Evolutionary conservation across 495 filamentous ascomycete species (phyloP), one percentile per base, ranked within the genome.

Genomic region (Tuber borchii): DNA sequence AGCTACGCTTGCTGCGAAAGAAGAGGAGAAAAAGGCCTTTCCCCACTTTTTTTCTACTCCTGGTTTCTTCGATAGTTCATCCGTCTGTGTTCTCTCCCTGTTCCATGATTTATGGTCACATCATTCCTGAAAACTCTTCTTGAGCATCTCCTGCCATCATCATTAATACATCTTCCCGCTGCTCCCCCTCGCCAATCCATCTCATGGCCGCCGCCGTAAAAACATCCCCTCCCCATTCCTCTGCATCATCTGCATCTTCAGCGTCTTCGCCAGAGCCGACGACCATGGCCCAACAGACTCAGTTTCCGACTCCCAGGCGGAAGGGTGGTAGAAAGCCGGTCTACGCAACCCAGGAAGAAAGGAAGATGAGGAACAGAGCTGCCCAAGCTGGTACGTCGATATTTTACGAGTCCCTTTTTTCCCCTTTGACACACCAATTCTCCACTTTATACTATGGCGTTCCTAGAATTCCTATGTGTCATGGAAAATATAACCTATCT

Each of bases 281-380:
- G 19, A 79, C 77, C 46, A 82, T 74, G 45, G 75, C 80, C 44
- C 80, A 82, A 69, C 81, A 82, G 71, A 68, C 78, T 56, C 79
- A 82, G 76, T 82, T 82, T 70, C 82, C 82, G 37, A 74, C 76
- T 43, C 92, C 92, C 83, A 99, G 98, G 87, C 89, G 96, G 81
- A 99, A 99, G 86, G 95, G 95, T 83, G 95, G 95, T 61, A 89
- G 95, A 76, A 99, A 99, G 86, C 95, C 95, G 81, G 95, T 99
- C 71, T 99, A 99, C 87, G 95, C 95, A 34, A 99, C 95, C 43
- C 97, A 95, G 16, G 95, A 99, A 84, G 96, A 98, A 85, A 89
- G 95, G 82, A 98, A 99, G 86, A 95, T 97, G 86, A 90, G 96
- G 79, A 99, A 99, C 83, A 89, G 95, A 77, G 96, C 98, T 85